These are phyloP conservation scores for Monilinia fructigena DNA, from an alignment of 2,329 filamentous ascomycete genomes.

Conservation along the genomic window DNA sequence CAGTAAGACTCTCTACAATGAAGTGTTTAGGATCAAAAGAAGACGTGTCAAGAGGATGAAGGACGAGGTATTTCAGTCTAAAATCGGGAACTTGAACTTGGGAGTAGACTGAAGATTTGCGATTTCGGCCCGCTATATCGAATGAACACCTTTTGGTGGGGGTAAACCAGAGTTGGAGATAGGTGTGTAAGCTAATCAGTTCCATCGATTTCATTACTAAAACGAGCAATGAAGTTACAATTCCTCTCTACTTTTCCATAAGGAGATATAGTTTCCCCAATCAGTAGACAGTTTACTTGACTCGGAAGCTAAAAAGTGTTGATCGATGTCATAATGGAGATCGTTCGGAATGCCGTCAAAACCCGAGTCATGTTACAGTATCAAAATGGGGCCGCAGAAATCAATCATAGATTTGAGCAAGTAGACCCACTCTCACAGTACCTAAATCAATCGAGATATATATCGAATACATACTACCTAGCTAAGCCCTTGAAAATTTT, in stretches of 20 bases:
- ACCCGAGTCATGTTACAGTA: background rate
- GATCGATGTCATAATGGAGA: background rate
- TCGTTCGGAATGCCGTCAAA: conserved; percentile 14
- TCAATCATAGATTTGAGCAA: background rate
- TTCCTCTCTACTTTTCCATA: background rate
- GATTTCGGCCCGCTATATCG: background rate
- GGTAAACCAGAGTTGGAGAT: background rate
- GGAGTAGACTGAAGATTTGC: background rate
- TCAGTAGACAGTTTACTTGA: background rate
- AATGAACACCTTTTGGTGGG: background rate
- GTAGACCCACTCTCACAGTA: background rate
- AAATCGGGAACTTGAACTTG: background rate
- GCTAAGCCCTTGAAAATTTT: background rate
- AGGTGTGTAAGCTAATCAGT: background rate
- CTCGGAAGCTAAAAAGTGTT: background rate
- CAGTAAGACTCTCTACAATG: background rate
- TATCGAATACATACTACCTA: background rate
- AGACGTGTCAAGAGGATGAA: background rate
- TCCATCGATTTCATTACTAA: conserved; percentile 11
- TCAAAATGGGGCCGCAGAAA: background rate
- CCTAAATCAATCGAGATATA: background rate
- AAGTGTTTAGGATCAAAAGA: background rate
- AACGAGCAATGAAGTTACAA: conserved; percentile 7
- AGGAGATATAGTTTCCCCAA: conserved; percentile 15
- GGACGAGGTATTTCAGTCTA: background rate